Conservation (phyloP, 1,139 yeast species). For the Ogataea hybrid region DNA sequence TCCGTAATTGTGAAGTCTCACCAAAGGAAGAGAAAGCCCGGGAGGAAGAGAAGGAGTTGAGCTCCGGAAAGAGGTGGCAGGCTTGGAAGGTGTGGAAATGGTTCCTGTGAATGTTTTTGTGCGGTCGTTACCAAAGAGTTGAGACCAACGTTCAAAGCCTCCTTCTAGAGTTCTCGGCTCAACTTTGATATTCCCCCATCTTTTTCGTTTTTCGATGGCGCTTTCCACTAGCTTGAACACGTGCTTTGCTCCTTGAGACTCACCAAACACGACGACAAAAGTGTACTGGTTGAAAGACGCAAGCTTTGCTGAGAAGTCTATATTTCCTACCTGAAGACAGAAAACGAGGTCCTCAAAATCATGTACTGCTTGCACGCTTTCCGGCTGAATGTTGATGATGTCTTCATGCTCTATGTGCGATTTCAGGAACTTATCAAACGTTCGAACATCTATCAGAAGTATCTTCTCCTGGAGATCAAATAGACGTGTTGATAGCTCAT, state of each 20-base stretch:
- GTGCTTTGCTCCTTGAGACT: conserved; percentile 26
- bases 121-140: conserved; percentile 31
- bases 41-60: conserved; percentile 1
- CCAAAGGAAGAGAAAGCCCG: conserved; percentile 18
- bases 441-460: conserved; percentile 65
- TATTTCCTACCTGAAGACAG: conserved; percentile 49
- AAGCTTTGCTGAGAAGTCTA: conserved; percentile 50
- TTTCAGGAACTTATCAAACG: conserved; percentile 52
- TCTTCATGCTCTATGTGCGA: conserved; percentile 52
- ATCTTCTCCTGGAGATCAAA: conserved; percentile 24
- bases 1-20: conserved; percentile 77
- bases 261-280: conserved; percentile 62
- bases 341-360: conserved; percentile 62
- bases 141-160: conserved; percentile 45
- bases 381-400: conserved; percentile 71
- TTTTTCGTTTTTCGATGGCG: conserved; percentile 26
- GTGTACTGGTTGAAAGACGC: conserved; percentile 53
- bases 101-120: conserved; percentile 17
- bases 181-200: conserved; percentile 11
- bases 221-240: conserved; percentile 32
- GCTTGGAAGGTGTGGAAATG: conserved; percentile 17
- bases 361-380: conserved; percentile 43
- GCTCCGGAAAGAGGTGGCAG: conserved; percentile 5
- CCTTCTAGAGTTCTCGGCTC: conserved; percentile 37
- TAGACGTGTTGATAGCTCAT: conserved; percentile 14